phyloP scores from a whole-genome alignment of 176 grass and related monocot species.

The Tillandsia leiboldiana region DNA sequence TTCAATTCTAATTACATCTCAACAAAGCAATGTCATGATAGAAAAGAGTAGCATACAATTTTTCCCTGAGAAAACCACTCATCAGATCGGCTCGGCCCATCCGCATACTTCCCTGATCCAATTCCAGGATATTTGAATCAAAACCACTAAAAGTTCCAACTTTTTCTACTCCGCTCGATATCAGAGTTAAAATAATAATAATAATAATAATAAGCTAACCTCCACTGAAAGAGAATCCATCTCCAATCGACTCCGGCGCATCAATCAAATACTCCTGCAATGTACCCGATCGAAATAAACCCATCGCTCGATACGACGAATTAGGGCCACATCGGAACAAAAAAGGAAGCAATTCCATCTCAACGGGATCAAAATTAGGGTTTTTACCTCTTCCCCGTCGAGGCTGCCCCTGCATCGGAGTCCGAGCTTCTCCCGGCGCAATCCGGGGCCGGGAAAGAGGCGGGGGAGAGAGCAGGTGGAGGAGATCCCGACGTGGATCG shows the following conservation, averaged over 20 bases:
- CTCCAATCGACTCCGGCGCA: constrained; percentile 57
- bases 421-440: constrained; percentile 19
- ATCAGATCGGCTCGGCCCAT: constrained; percentile 58
- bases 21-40: neutral
- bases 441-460: constrained; percentile 18
- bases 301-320: neutral
- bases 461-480: constrained; percentile 15
- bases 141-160: neutral
- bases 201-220: constrained; percentile 32
- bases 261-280: constrained; percentile 69
- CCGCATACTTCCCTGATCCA: constrained; percentile 68
- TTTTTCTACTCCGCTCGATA: neutral
- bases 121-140: neutral
- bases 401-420: constrained; percentile 30
- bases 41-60: constrained; percentile 29
- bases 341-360: neutral
- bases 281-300: neutral
- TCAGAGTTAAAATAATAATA: neutral
- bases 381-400: constrained; percentile 42
- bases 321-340: neutral
- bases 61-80: constrained; percentile 83
- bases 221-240: constrained; percentile 88
- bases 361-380: neutral
- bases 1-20: neutral
- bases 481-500: constrained; percentile 33